Evolutionary conservation across 805 yeast species (phyloP).

Genomic region (Peterozyma xylosa): DNA sequence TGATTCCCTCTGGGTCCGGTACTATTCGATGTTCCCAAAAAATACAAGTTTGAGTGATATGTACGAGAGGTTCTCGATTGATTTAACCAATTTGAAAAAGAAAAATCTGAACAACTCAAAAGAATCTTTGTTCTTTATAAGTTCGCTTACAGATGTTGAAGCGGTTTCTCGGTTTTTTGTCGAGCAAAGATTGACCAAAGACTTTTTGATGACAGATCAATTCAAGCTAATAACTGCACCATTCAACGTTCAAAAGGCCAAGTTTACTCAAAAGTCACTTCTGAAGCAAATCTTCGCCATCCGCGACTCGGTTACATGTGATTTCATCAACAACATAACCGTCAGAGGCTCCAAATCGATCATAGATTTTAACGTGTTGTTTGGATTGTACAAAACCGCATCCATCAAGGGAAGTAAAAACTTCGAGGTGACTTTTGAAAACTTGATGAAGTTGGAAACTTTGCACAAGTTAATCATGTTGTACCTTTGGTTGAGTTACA

Average conservation of each 20-base stretch:
- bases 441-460: constrained; percentile 41
- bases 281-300: no score
- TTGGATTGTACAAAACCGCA: constrained; percentile 4
- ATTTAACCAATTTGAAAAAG: constrained; percentile 19
- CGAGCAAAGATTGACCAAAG: constrained; percentile 12
- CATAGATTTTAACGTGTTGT: constrained; percentile 13
- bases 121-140: constrained; percentile 15
- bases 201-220: constrained; percentile 23
- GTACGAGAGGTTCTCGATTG: constrained; percentile 38
- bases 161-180: constrained; percentile 18
- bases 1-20: constrained; percentile 56
- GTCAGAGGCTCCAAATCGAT: constrained; percentile 3
- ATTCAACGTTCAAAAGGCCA: constrained; percentile 12
- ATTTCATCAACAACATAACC: constrained; percentile 1
- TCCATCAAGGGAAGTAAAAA: neutral
- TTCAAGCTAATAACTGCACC: constrained; percentile 29
- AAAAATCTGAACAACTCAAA: constrained; percentile 1
- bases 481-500: constrained; percentile 79
- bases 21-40: constrained; percentile 53
- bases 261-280: no score
- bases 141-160: constrained; percentile 18
- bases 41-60: constrained; percentile 38
- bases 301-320: neutral
- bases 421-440: neutral
- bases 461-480: constrained; percentile 61